These are phyloP conservation scores for Aspergillus pseudoviridinutans DNA, from an alignment of 2,329 filamentous ascomycete genomes.

Conservation along the genomic window DNA sequence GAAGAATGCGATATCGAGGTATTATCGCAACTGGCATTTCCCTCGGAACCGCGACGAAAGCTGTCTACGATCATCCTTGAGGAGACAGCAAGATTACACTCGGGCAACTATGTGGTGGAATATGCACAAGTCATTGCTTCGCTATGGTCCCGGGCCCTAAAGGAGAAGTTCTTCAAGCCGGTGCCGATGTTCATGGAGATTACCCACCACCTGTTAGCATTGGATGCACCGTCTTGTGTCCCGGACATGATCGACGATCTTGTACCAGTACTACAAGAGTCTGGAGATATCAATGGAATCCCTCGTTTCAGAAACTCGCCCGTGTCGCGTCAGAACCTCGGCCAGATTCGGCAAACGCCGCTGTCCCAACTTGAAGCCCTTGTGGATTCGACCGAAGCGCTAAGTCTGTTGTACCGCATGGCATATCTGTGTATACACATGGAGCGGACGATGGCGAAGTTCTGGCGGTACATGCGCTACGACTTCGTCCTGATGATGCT, in stretches of 20 bases:
- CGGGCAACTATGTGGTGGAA: conserved; percentile 45
- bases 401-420: conserved; percentile 53
- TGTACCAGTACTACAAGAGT: conserved; percentile 38
- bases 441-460: conserved; percentile 40
- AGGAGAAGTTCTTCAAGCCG: conserved; percentile 49
- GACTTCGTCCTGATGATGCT: conserved; percentile 58
- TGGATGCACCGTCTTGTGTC: conserved; percentile 35
- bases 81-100: conserved; percentile 41
- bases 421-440: conserved; percentile 45
- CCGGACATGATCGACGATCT: conserved; percentile 36
- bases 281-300: conserved; percentile 53
- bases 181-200: conserved; percentile 41
- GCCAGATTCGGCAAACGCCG: conserved; percentile 38
- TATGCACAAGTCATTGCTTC: conserved; percentile 49
- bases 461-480: conserved; percentile 56
- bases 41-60: conserved; percentile 46
- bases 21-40: conserved; percentile 50
- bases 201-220: conserved; percentile 36
- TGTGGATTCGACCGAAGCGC: conserved; percentile 52
- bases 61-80: conserved; percentile 55
- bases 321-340: conserved; percentile 37
- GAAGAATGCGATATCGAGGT: conserved; percentile 53
- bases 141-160: conserved; percentile 54
- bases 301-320: conserved; percentile 47
- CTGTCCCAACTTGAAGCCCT: conserved; percentile 42